phyloP scores from a whole-genome alignment of 1,284 basidiomycete genomes.

The Coniophora puteana region DNA sequence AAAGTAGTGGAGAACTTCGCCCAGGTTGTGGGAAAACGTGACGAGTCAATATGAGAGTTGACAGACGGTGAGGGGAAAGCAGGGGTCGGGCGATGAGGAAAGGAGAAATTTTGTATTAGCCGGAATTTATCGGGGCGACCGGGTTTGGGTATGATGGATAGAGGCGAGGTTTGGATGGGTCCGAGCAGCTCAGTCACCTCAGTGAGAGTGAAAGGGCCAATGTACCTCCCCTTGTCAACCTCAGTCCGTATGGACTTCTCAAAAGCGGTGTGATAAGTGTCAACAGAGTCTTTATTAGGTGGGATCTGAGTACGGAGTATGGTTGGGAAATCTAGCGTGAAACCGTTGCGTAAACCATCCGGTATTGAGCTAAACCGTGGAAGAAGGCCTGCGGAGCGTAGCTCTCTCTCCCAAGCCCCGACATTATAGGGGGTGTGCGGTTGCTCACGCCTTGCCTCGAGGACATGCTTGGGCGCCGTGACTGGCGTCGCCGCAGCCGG shows the following conservation, averaged over 20 bases:
- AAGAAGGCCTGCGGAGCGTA: not conserved
- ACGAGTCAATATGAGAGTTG: constrained; percentile 2
- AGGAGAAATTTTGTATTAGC: no score
- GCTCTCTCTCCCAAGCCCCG: constrained; percentile 16
- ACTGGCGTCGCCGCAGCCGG: constrained; percentile 16
- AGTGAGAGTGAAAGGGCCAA: not conserved
- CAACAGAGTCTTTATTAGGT: not conserved
- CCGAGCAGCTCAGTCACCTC: not conserved
- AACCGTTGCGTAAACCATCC: not conserved
- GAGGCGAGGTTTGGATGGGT: constrained; percentile 7
- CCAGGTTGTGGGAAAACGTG: constrained; percentile 27
- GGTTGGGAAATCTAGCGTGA: constrained; percentile 8
- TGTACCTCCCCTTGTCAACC: constrained; percentile 1
- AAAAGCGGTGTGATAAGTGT: not conserved
- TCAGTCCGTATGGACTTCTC: constrained; percentile 2
- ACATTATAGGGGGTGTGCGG: constrained; percentile 22
- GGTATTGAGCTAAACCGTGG: not conserved
- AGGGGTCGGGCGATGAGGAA: not conserved
- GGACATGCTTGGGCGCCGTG: constrained; percentile 25
- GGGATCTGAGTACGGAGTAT: constrained; percentile 5
- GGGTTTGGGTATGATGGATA: constrained; percentile 7
- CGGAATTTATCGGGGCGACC: not conserved
- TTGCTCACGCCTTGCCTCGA: constrained; percentile 17
- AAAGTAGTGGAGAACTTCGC: not conserved
- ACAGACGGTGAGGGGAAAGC: not conserved